Conservation (phyloP, 2,329 filamentous ascomycete genomes). For the Stemphylium vesicarium region DNA sequence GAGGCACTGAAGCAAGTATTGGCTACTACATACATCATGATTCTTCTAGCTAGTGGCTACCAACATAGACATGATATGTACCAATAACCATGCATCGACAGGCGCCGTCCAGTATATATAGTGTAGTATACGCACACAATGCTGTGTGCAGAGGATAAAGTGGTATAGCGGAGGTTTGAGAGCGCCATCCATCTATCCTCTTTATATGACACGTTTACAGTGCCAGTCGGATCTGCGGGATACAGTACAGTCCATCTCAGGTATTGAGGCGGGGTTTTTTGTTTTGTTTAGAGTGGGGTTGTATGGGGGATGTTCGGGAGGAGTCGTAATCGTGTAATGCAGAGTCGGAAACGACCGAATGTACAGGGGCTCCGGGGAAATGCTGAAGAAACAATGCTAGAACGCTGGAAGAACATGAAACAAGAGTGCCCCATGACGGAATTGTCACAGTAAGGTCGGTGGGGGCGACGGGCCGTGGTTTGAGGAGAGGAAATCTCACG, state of each 20-base stretch:
- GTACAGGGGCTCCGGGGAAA: constrained; percentile 8
- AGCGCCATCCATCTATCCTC: background rate
- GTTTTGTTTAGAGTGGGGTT: constrained; percentile 12
- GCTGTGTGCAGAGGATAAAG: background rate
- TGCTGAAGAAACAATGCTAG: constrained; percentile 11
- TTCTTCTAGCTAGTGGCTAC: background rate
- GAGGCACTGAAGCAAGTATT: background rate
- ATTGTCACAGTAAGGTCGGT: background rate
- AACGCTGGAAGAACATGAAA: constrained; percentile 6
- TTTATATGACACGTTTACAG: background rate
- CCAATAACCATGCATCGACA: background rate
- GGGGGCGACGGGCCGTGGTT: background rate
- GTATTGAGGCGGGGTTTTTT: background rate
- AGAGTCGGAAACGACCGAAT: constrained; percentile 11
- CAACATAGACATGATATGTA: background rate
- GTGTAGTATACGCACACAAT: background rate
- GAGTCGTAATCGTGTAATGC: constrained; percentile 6
- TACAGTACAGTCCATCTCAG: background rate
- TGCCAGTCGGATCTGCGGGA: background rate
- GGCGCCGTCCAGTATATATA: background rate
- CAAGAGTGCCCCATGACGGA: background rate
- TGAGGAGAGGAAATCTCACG: background rate
- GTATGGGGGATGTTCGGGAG: constrained; percentile 1
- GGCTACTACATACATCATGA: constrained; percentile 2
- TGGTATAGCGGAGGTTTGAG: background rate